Percentiles rank a stretch among this genome's conserved stretches.
These are phyloP conservation scores for Sphaerulina populicola DNA, from an alignment of 2,329 filamentous ascomycete species.

Conservation along the genomic window DNA sequence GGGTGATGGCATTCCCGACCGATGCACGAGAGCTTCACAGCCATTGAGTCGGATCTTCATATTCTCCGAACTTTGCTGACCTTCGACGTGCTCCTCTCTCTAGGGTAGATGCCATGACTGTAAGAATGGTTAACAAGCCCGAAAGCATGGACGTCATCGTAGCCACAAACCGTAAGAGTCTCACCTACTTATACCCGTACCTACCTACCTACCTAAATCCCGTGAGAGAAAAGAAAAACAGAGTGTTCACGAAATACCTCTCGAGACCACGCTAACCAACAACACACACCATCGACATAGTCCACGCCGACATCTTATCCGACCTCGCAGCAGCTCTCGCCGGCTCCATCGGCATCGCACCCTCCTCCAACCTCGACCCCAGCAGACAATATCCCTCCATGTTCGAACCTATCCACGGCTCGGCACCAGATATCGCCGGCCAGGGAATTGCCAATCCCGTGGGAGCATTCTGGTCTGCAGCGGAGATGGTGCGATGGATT, in stretches of 20 bases:
- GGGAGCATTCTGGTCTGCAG: conserved; percentile 60
- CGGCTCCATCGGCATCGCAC: conserved; percentile 64
- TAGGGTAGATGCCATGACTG: conserved; percentile 41
- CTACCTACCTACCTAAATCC: too few species aligned
- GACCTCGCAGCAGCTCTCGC: conserved; percentile 63
- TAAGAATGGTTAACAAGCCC: conserved; percentile 42
- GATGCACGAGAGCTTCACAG: too few species aligned
- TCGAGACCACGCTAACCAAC: too few species aligned
- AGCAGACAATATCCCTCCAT: conserved; percentile 52
- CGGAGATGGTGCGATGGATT: conserved; percentile 60
- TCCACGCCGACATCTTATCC: conserved; percentile 44
- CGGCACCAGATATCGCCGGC: conserved; percentile 49
- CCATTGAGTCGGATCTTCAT: too few species aligned
- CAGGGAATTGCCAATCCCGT: conserved; percentile 56
- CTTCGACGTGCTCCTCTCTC: too few species aligned
- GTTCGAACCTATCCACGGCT: conserved; percentile 52
- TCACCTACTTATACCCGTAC: too few species aligned
- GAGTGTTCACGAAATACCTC: too few species aligned
- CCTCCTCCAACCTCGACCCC: conserved; percentile 61
- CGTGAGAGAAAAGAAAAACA: too few species aligned
- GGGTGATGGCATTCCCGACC: too few species aligned
- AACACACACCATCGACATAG: conserved; percentile 7
- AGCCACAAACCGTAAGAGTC: conserved; percentile 44
- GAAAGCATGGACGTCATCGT: conserved; percentile 42
- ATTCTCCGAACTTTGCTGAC: too few species aligned